Conservation (phyloP, 345 rosid genomes). For the Eucalyptus viminalis region DNA sequence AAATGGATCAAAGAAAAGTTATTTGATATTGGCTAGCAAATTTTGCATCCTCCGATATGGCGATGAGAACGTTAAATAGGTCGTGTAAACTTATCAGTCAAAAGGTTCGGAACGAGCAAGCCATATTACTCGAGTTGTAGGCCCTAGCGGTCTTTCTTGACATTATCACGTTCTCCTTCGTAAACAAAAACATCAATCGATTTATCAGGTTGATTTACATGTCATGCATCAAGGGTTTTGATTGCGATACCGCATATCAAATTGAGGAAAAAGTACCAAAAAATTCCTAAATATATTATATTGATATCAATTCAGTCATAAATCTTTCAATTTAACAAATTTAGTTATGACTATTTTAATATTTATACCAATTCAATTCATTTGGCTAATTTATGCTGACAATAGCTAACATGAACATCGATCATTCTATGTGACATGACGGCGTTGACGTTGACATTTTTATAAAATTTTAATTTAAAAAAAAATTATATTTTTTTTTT, state of each 20-base stretch:
- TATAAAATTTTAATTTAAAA: no score
- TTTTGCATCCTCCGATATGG: background rate
- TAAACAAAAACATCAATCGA: background rate
- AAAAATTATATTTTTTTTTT: no score
- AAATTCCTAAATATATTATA: accelerated
- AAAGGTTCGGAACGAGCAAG: background rate
- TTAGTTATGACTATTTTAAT: accelerated
- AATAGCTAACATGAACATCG: accelerated
- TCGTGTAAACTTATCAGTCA: background rate
- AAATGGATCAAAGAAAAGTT: background rate
- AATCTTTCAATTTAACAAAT: accelerated
- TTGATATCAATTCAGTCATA: no score
- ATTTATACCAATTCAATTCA: no score
- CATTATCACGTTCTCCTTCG: background rate
- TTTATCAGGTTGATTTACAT: background rate
- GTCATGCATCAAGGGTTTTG: background rate
- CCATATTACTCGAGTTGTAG: background rate
- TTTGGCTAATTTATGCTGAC: accelerated
- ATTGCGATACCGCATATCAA: background rate
- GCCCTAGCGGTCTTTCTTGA: background rate
- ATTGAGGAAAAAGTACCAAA: background rate
- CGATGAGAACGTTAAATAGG: background rate
- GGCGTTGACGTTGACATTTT: accelerated
- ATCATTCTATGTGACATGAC: accelerated
- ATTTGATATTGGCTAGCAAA: background rate